Conservation (phyloP, 2,329 filamentous ascomycete species). For the Epichloe typhina region DNA sequence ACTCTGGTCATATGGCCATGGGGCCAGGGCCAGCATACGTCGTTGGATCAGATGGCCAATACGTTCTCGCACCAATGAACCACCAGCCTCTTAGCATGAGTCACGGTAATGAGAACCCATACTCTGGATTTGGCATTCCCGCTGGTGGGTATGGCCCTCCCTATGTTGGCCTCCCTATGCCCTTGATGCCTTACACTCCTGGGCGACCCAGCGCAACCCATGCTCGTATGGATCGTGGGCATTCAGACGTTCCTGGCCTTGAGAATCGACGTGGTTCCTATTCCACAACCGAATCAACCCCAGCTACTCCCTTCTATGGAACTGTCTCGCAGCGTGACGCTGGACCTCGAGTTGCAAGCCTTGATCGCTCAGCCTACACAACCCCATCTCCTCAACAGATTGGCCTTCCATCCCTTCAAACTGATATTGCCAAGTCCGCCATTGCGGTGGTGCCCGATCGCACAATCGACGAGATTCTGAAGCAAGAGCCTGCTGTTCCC, state of each 20-base stretch:
- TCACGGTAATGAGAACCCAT: slow-evolving; percentile 21
- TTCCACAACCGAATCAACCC: slow-evolving; percentile 53
- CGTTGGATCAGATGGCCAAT: slow-evolving; percentile 25
- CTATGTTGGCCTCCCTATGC: slow-evolving; percentile 23
- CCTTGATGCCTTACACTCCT: slow-evolving; percentile 38
- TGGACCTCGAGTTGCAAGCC: slow-evolving; percentile 41
- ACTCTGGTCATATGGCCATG: slow-evolving; percentile 17
- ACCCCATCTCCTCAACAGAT: slow-evolving; percentile 54
- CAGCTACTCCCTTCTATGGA: slow-evolving; percentile 52
- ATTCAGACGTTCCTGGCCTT: slow-evolving; percentile 44
- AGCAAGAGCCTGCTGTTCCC: slow-evolving; percentile 72
- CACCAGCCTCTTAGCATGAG: slow-evolving; percentile 22
- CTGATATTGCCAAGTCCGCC: slow-evolving; percentile 29
- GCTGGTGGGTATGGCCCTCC: slow-evolving; percentile 22
- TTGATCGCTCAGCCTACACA: slow-evolving; percentile 53
- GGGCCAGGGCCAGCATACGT: slow-evolving; percentile 24
- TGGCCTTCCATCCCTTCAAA: slow-evolving; percentile 26
- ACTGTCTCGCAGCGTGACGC: slow-evolving; percentile 45
- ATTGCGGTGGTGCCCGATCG: slow-evolving; percentile 29
- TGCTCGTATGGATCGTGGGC: slow-evolving; percentile 32
- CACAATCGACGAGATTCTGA: slow-evolving; percentile 50
- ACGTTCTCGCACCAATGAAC: slow-evolving; percentile 24
- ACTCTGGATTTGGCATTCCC: slow-evolving; percentile 19
- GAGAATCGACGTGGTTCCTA: slow-evolving; percentile 56
- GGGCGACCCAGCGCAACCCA: slow-evolving; percentile 31